phyloP scores from a whole-genome alignment of 2,329 filamentous ascomycete species.

The Trichoderma polysporum region DNA sequence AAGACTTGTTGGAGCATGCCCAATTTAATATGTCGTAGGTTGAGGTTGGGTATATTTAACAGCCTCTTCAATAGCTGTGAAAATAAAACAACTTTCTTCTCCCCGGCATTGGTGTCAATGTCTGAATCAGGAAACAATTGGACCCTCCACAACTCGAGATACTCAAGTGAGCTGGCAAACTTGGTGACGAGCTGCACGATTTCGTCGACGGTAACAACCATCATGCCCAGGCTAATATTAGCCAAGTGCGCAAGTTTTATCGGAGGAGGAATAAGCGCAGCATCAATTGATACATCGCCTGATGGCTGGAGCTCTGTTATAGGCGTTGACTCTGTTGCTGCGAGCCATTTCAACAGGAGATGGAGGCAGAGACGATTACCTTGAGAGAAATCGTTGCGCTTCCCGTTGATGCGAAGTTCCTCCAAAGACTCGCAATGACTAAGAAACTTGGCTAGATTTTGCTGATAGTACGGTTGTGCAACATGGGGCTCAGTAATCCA shows the following conservation, averaged over 20 bases:
- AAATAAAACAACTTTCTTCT: conserved; percentile 40
- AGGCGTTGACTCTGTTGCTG: background rate
- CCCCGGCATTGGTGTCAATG: background rate
- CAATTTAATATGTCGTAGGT: conserved; percentile 28
- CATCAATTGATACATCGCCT: too few species aligned
- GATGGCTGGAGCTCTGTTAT: background rate
- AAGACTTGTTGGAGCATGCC: background rate
- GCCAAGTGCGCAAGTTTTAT: conserved; percentile 36
- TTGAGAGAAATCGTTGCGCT: background rate
- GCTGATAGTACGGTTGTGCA: conserved; percentile 1
- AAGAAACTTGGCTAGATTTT: conserved; percentile 26
- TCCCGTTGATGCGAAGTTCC: conserved; percentile 24
- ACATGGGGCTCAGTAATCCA: background rate
- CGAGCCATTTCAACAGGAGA: conserved; percentile 23
- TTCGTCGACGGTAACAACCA: conserved; percentile 30
- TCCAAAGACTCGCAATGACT: background rate
- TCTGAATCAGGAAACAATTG: conserved; percentile 25
- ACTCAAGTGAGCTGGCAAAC: conserved; percentile 44
- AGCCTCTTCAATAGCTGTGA: conserved; percentile 38
- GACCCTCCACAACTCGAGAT: conserved; percentile 48
- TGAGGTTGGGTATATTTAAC: conserved; percentile 31
- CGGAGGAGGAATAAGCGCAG: conserved; percentile 27
- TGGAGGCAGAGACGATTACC: background rate
- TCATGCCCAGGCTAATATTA: conserved; percentile 46
- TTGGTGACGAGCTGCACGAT: conserved; percentile 41